These are phyloP conservation scores for Penicillium salamii DNA, from an alignment of 495 filamentous ascomycete genomes.

Conservation along the genomic window DNA sequence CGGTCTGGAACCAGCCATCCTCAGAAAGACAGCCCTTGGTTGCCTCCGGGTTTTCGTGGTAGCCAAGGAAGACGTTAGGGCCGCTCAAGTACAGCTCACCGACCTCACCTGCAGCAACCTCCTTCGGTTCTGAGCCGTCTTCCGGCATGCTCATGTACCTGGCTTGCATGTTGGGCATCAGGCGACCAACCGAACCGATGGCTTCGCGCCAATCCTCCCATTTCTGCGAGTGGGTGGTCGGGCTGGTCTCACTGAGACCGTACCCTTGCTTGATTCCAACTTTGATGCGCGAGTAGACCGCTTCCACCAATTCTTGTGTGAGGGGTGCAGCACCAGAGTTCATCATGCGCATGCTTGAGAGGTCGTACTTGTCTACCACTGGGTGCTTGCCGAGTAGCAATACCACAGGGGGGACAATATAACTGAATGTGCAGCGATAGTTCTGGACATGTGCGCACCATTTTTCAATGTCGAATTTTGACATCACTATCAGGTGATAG, in stretches of 20 bases:
- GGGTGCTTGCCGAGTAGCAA: slow-evolving; percentile 79
- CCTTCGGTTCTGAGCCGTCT: slow-evolving; percentile 51
- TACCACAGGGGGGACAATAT: slow-evolving; percentile 83
- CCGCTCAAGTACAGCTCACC: slow-evolving; percentile 65
- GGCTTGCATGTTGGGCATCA: slow-evolving; percentile 79
- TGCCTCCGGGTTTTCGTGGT: slow-evolving; percentile 68
- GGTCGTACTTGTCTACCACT: slow-evolving; percentile 71
- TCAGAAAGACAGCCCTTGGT: slow-evolving; percentile 61
- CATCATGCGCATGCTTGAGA: slow-evolving; percentile 76
- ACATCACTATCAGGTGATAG: slow-evolving; percentile 69
- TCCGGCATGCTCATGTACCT: slow-evolving; percentile 66
- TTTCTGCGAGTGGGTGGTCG: slow-evolving; percentile 54
- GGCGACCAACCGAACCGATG: slow-evolving; percentile 76
- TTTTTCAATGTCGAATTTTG: slow-evolving; percentile 77
- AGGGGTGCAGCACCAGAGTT: slow-evolving; percentile 89
- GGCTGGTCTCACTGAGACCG: slow-evolving; percentile 79
- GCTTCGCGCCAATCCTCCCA: slow-evolving; percentile 75
- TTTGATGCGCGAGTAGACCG: slow-evolving; percentile 70
- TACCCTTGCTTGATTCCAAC: slow-evolving; percentile 82
- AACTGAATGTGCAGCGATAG: slow-evolving; percentile 71
- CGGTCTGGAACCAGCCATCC: slow-evolving; percentile 63
- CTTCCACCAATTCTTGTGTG: slow-evolving; percentile 75
- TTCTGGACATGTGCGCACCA: slow-evolving; percentile 76
- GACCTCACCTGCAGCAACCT: slow-evolving; percentile 56
- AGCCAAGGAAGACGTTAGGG: slow-evolving; percentile 70